These are phyloP conservation scores for Blastobotrys terrestris DNA, from an alignment of 805 yeast genomes.

Conservation along the genomic window DNA sequence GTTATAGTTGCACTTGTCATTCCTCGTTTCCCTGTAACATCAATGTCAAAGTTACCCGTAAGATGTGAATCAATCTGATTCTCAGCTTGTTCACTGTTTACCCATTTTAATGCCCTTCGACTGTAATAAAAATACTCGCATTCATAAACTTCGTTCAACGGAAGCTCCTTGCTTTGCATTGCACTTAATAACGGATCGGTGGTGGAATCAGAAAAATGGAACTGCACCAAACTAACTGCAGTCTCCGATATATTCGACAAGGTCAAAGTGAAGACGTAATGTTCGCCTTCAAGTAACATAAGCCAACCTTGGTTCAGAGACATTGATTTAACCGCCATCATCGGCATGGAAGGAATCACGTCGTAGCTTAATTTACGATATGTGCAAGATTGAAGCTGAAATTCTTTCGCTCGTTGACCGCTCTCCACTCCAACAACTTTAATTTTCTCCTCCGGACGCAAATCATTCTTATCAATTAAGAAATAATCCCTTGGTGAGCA, in stretches of 20 bases:
- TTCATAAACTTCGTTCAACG: slow-evolving; percentile 64
- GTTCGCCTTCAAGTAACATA: slow-evolving; percentile 77
- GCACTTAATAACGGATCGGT: slow-evolving; percentile 56
- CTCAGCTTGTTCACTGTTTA: slow-evolving; percentile 17
- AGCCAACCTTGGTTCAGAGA: slow-evolving; percentile 59
- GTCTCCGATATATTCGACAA: slow-evolving; percentile 56
- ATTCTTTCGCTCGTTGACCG: slow-evolving; percentile 7
- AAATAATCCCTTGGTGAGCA: slow-evolving; percentile 41
- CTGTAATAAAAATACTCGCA: slow-evolving; percentile 61
- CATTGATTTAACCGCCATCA: slow-evolving; percentile 44
- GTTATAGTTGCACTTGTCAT: slow-evolving; percentile 58
- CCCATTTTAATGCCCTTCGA: slow-evolving; percentile 50
- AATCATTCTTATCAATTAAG: slow-evolving; percentile 8
- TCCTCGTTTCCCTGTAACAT: slow-evolving; percentile 66
- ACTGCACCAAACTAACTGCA: slow-evolving; percentile 49
- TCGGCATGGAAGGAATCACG: slow-evolving; percentile 52
- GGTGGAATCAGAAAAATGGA: slow-evolving; percentile 68
- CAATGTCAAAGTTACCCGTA: slow-evolving; percentile 46
- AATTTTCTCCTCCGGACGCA: slow-evolving; percentile 22
- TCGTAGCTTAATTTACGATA: slow-evolving; percentile 27
- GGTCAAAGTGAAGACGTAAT: slow-evolving; percentile 41
- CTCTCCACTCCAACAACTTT: slow-evolving; percentile 22
- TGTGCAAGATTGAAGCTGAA: background rate
- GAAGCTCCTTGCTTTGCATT: slow-evolving; percentile 39
- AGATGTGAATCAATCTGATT: slow-evolving; percentile 30